Evolutionary conservation across 2,329 filamentous ascomycete genomes (phyloP).

Genomic region (Chrysoporthe austroafricana): DNA sequence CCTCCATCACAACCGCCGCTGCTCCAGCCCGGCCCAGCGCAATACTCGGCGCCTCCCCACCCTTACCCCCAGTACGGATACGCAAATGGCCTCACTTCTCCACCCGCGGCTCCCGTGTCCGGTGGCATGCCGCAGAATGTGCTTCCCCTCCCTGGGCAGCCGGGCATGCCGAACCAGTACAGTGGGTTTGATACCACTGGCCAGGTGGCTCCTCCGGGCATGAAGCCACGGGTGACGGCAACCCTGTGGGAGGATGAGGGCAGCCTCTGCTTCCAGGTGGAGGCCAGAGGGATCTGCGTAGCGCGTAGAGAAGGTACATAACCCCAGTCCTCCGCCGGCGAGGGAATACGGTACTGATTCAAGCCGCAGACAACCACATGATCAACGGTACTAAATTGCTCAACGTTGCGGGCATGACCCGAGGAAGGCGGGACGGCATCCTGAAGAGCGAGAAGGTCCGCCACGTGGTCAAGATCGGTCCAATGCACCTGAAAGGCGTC

Average conservation of each 20-base stretch:
- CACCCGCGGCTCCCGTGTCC: constrained; percentile 71
- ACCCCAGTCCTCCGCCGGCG: not conserved
- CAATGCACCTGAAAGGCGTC: constrained; percentile 98
- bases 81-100: constrained; percentile 77
- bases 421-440: constrained; percentile 92
- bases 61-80: constrained; percentile 74
- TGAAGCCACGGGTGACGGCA: constrained; percentile 95
- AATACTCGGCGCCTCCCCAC: constrained; percentile 65
- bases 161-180: constrained; percentile 61
- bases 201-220: constrained; percentile 86
- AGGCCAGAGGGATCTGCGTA: constrained; percentile 94
- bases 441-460: constrained; percentile 96
- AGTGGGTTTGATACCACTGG: constrained; percentile 79
- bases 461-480: constrained; percentile 97
- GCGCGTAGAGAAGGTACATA: constrained; percentile 83
- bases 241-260: constrained; percentile 99
- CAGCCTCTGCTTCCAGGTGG: constrained; percentile 95
- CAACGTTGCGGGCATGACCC: constrained; percentile 97
- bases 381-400: constrained; percentile 97
- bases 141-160: constrained; percentile 69
- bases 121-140: constrained; percentile 71
- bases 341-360: not conserved
- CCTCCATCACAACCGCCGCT: constrained; percentile 77
- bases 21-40: constrained; percentile 71
- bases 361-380: constrained; percentile 85